Percentiles rank a stretch among this genome's conserved stretches.
Conservation (phyloP, 352 stramenopile species). For the Phytophthora sansomeana region DNA sequence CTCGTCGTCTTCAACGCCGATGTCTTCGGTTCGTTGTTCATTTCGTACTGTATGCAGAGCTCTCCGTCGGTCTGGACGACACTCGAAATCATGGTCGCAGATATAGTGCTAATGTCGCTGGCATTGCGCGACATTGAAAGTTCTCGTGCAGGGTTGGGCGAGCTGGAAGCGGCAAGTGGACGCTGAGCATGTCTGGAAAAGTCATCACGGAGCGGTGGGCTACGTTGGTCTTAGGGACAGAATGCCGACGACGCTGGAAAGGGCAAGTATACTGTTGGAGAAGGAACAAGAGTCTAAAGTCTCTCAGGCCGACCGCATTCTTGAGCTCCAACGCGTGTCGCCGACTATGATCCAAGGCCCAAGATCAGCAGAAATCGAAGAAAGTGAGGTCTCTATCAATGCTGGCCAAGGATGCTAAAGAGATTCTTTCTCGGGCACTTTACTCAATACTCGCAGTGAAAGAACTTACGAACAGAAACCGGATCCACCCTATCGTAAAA, state of each 20-base stretch:
- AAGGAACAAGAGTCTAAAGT: background rate
- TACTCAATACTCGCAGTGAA: too few relatives aligned
- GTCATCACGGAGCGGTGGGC: too few relatives aligned
- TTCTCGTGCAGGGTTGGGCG: background rate
- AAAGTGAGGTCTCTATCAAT: too few relatives aligned
- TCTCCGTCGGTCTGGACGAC: constrained; percentile 22
- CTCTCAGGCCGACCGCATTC: background rate
- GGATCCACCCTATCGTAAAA: constrained; percentile 6
- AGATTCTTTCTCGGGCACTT: background rate
- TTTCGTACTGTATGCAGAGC: constrained; percentile 32
- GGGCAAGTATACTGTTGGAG: constrained; percentile 1
- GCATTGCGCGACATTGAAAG: constrained; percentile 14
- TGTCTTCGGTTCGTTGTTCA: constrained; percentile 31
- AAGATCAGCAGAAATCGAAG: background rate
- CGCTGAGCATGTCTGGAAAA: background rate
- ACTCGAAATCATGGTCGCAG: constrained; percentile 14
- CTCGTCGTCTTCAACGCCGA: constrained; percentile 27
- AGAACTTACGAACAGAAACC: background rate
- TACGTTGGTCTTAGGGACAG: too few relatives aligned
- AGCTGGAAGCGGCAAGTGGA: constrained; percentile 7
- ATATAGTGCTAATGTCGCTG: background rate
- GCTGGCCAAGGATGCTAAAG: too few relatives aligned
- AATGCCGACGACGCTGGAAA: background rate
- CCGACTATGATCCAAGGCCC: background rate
- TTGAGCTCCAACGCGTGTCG: background rate